A percentile compares a stretch with the other conserved stretches of the same genome.
phyloP scores from a whole-genome alignment of 139 green algal species.

The Pycnococcus provasolii region DNA sequence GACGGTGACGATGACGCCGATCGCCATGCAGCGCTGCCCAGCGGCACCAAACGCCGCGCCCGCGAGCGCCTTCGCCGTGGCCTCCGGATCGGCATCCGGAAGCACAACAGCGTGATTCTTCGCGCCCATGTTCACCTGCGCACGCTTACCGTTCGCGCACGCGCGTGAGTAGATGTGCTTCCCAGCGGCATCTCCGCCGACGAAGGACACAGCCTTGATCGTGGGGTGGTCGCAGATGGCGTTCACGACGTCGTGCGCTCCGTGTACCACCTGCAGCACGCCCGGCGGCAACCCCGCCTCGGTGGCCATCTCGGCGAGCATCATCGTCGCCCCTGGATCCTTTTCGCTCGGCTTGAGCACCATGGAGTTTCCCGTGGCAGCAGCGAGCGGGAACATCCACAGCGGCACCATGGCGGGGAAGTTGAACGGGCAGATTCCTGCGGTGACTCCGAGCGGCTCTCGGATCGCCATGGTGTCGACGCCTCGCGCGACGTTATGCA shows the following conservation, averaged over 20 bases:
- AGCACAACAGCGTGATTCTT: slow-evolving; percentile 96
- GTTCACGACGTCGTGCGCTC: slow-evolving; percentile 74
- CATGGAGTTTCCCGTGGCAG: slow-evolving; percentile 39
- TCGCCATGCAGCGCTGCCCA: slow-evolving; percentile 94
- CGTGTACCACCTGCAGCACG: slow-evolving; percentile 70
- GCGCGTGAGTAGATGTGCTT: slow-evolving; percentile 72
- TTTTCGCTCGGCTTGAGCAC: slow-evolving; percentile 44
- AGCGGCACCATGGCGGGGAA: slow-evolving; percentile 69
- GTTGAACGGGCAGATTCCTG: slow-evolving; percentile 96
- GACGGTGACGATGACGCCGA: slow-evolving; percentile 84
- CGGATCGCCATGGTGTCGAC: slow-evolving; percentile 87
- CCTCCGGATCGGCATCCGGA: slow-evolving; percentile 77
- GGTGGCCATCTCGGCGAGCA: slow-evolving; percentile 36
- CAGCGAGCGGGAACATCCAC: slow-evolving; percentile 44
- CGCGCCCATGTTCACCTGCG: slow-evolving; percentile 89
- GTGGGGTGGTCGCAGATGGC: slow-evolving; percentile 79
- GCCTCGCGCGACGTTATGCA: slow-evolving; percentile 78
- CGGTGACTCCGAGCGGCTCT: slow-evolving; percentile 81
- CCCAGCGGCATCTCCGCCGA: slow-evolving; percentile 72
- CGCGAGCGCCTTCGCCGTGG: slow-evolving; percentile 57
- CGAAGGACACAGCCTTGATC: slow-evolving; percentile 84
- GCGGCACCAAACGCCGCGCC: slow-evolving; percentile 86
- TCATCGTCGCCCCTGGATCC: slow-evolving; percentile 35
- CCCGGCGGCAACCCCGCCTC: slow-evolving; percentile 36
- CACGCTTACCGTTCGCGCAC: slow-evolving; percentile 68